These are phyloP conservation scores for Clitopilus hobsonii DNA, from an alignment of 768 basidiomycete species.

Conservation along the genomic window DNA sequence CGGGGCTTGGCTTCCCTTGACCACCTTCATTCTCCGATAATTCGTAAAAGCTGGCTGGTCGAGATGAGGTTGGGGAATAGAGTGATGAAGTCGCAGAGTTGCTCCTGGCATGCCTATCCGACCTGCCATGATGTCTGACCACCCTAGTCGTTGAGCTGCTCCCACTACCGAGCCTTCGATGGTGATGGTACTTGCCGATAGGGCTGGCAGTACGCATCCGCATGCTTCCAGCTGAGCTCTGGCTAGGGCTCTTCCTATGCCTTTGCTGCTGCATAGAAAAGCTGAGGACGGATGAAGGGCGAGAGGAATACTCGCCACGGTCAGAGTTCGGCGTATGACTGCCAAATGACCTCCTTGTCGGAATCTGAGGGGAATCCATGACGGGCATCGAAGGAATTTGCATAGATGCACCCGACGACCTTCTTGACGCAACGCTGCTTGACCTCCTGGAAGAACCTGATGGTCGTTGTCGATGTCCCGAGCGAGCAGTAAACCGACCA, in stretches of 20 bases:
- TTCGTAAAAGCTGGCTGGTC: conserved; percentile 77
- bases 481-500: conserved; percentile 19
- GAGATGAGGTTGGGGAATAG: conserved; percentile 71
- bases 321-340: conserved; percentile 89
- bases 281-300: conserved; percentile 86
- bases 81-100: conserved; percentile 76
- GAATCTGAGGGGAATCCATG: conserved; percentile 60
- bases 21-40: conserved; percentile 62
- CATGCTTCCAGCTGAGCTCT: conserved; percentile 70
- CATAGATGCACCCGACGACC: conserved; percentile 50
- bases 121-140: conserved; percentile 38
- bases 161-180: conserved; percentile 68
- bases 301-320: conserved; percentile 67
- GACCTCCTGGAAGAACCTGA: conserved; percentile 82
- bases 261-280: conserved; percentile 55
- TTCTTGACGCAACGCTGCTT: conserved; percentile 85
- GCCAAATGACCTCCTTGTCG: conserved; percentile 68
- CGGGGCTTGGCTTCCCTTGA: conserved; percentile 51
- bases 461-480: conserved; percentile 59
- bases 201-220: conserved; percentile 71
- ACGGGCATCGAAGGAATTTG: conserved; percentile 33
- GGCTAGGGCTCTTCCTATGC: conserved; percentile 73
- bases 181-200: conserved; percentile 71
- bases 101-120: conserved; percentile 52
- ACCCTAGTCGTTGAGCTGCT: conserved; percentile 56